These are phyloP conservation scores for Fusarium citri DNA, from an alignment of 2,329 filamentous ascomycete genomes.

Conservation along the genomic window DNA sequence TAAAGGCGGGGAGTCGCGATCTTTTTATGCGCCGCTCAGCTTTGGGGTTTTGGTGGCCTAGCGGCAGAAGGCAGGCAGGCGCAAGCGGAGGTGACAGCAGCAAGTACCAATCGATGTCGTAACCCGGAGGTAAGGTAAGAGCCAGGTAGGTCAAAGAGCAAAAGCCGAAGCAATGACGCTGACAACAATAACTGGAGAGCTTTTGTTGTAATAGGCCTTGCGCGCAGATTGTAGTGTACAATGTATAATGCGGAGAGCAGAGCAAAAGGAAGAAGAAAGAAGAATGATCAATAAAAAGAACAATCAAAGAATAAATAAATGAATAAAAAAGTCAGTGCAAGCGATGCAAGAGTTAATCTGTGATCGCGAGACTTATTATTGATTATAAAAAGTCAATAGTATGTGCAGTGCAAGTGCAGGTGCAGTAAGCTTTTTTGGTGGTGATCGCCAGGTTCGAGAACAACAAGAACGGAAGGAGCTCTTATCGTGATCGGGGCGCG, in stretches of 20 bases:
- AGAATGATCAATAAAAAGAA: slow-evolving; percentile 17
- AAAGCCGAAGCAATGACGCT: slow-evolving; percentile 35
- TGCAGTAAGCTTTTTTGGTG: slow-evolving; percentile 17
- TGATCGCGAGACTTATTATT: slow-evolving; percentile 37
- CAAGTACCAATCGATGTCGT: slow-evolving; percentile 27
- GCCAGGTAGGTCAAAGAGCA: slow-evolving; percentile 22
- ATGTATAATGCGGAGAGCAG: slow-evolving; percentile 6
- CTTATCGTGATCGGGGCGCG: slow-evolving; percentile 39
- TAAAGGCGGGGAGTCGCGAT: slow-evolving; percentile 32
- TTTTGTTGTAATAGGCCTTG: slow-evolving; percentile 13
- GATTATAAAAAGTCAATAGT: slow-evolving; percentile 29
- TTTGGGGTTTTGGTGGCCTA: slow-evolving; percentile 34
- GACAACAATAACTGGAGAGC: slow-evolving; percentile 23
- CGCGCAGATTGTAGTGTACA: slow-evolving; percentile 14
- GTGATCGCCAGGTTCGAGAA: slow-evolving; percentile 36
- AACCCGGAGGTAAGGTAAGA: slow-evolving; percentile 28
- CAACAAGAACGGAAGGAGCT: slow-evolving; percentile 34
- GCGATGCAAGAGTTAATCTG: slow-evolving; percentile 3
- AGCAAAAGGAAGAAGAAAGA: slow-evolving; percentile 8
- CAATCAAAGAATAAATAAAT: slow-evolving; percentile 23
- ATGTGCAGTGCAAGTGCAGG: slow-evolving; percentile 5
- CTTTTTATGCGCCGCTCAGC: slow-evolving; percentile 33
- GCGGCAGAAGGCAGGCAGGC: slow-evolving; percentile 18
- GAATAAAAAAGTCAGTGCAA: slow-evolving; percentile 15
- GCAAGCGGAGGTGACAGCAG: slow-evolving; percentile 38